Evolutionary conservation across 805 yeast species (phyloP), one percentile per base, ranked within the genome.

Genomic region (Teunomyces gatunensis): DNA sequence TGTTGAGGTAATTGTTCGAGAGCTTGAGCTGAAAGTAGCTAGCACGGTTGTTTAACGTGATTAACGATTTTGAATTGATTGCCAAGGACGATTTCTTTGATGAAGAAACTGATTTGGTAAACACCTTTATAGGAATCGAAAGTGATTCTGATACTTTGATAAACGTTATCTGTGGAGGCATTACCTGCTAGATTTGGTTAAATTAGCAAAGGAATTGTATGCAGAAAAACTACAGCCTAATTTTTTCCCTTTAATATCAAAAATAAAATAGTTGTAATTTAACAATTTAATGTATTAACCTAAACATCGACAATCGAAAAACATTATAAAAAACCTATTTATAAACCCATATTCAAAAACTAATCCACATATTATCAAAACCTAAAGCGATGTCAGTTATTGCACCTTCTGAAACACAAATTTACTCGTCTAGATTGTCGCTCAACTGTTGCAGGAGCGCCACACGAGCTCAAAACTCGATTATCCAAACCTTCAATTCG

Each of bases 81-180:
- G 56, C 54, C 15, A 53, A 42, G 18, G 56, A 50, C 15, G 40
- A 29, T 34, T 35, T 39, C 6, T 33, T 42, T 23, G 29, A 27
- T 25, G 41, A 39, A 6, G 37, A 18, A 5, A 23, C 23, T 9
- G 49, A 29, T 28, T 47, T 49, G 4, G 47, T 51, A 35, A 50
- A 50, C n/a, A 53, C 35, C 44, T 53, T 53, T 17, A 53, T n/a
- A 29, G 56, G 56, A 7, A 51, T 35, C 13, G 39, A 43, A 5
- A 45, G 35, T 4, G 36, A 27, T 15, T 25, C 27, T 10, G 45
- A 37, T 2, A 51, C 23, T 21, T 44, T 37, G 12, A 53, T 43
- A 20, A 49, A 47, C 44, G 53, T 47, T 12, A 53, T 53, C 29
- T 53, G 56, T 10, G 56, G 56, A 4, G 56, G 56, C 56, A 53